Evolutionary conservation across 768 basidiomycete species (phyloP), one percentile per base, ranked within the genome.

Genomic region (Cyathus striatus): DNA sequence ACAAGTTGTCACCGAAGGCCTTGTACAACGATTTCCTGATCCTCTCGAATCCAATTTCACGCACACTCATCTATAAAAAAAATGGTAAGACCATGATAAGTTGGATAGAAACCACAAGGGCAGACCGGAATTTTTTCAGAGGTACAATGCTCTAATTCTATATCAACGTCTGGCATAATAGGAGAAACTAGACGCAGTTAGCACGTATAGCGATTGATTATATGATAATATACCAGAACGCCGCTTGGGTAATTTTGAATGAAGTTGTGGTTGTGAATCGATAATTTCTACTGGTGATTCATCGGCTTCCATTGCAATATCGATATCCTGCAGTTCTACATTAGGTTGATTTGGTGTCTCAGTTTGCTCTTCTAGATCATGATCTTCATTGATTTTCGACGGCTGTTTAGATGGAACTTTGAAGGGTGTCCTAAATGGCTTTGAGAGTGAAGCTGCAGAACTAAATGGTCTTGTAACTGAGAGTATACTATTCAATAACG

Each of bases 381-480:
- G n/a, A n/a, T n/a, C n/a, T n/a, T n/a, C n/a, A n/a, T n/a, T n/a
- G n/a, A n/a, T 14, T 25, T 23, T 6, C 51, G 32, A 5, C 4
- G 61, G 55, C 0, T 52, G 55, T 40, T 52, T 67, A 51, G 63
- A 65, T 1, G 70, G 64, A 1, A 55, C 54, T 42, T 62, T 67
- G 23, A 63, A 69, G 1, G 78, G 77, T 1, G 70, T 54, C 50
- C 65, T 72, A 52, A 72, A 73, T 2, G 80, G 81, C 53, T 77
- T 81, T 33, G 52, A 65, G 40, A 80, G 50, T 41, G 50, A 51
- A 20, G 49, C 52, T 0, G 58, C 65, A 6, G 76, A 78, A 38
- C 49, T 55, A 51, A 72, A 63, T 3, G 73, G 69, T 48, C 66
- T 75, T 6, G 78, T 78, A 12, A 72, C 78, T 76, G 49, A 17